phyloP scores from a whole-genome alignment of 1,139 yeast genomes.

The Saccharomycopsis hybrid region DNA sequence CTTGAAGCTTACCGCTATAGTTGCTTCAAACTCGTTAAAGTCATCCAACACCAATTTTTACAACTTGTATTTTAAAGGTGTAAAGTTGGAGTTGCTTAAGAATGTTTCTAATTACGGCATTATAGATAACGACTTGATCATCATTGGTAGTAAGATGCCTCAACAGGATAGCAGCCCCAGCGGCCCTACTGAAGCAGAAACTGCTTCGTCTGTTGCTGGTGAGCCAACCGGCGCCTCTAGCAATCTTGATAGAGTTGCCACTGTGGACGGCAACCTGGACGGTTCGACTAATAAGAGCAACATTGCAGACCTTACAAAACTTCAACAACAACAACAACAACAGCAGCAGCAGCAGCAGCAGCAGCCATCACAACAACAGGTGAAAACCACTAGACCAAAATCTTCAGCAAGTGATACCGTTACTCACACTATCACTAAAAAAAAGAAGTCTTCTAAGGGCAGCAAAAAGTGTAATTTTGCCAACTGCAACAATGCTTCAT shows the following conservation, averaged over 20 bases:
- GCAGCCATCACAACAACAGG: not conserved
- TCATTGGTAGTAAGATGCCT: conserved; percentile 19
- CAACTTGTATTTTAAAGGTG: conserved; percentile 47
- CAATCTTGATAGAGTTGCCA: too few species aligned
- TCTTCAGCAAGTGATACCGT: conserved; percentile 22
- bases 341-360: not conserved
- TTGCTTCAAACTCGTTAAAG: conserved; percentile 32
- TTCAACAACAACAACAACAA: not conserved
- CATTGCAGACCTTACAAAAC: not conserved
- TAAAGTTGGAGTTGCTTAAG: conserved; percentile 33
- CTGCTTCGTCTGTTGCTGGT: not conserved
- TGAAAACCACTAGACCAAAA: too few species aligned
- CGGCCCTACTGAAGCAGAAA: conserved; percentile 4
- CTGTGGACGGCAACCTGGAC: not conserved
- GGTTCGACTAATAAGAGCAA: too few species aligned
- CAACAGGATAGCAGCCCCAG: conserved; percentile 5
- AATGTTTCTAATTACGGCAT: conserved; percentile 28
- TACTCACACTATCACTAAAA: conserved; percentile 23
- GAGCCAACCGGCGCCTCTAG: too few species aligned
- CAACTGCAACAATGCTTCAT: conserved; percentile 58
- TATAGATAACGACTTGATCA: conserved; percentile 24
- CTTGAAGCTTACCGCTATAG: conserved; percentile 39
- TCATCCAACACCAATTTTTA: conserved; percentile 28
- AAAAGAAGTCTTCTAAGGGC: conserved; percentile 41
- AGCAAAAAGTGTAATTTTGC: conserved; percentile 52